Percentiles rank a stretch among this genome's conserved stretches.
These are phyloP conservation scores for Crucibulum laeve DNA, from an alignment of 768 basidiomycete species.

Conservation along the genomic window DNA sequence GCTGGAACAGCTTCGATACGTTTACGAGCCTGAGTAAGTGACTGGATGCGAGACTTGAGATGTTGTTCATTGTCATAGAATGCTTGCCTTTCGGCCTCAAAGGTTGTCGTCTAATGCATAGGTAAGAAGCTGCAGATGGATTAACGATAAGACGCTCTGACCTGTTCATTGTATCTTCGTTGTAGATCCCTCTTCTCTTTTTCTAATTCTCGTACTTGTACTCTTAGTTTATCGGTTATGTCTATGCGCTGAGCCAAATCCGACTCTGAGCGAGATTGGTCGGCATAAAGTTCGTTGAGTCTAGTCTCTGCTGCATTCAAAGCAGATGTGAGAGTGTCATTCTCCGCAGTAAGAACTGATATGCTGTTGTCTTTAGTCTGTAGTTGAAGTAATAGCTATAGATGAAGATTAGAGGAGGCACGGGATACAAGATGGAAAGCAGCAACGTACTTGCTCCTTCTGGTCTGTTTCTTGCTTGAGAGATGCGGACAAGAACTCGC, in stretches of 20 bases:
- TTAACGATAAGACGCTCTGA: slow-evolving; percentile 21
- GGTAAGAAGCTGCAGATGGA: slow-evolving; percentile 7
- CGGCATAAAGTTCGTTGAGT: slow-evolving; percentile 74
- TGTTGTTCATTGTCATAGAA: slow-evolving; percentile 94
- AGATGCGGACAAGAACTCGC: slow-evolving; percentile 54
- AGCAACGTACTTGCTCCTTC: slow-evolving; percentile 65
- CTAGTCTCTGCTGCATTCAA: slow-evolving; percentile 68
- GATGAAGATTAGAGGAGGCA: slow-evolving; percentile 6
- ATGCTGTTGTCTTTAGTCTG: slow-evolving; percentile 79
- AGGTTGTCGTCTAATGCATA: slow-evolving; percentile 64
- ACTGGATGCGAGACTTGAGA: slow-evolving; percentile 86
- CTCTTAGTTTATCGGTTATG: slow-evolving; percentile 75
- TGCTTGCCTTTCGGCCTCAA: slow-evolving; percentile 88
- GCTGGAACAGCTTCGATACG: slow-evolving; percentile 36
- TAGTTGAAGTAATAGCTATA: slow-evolving; percentile 68
- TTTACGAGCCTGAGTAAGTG: slow-evolving; percentile 64
- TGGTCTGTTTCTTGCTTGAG: slow-evolving; percentile 76
- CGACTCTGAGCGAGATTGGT: slow-evolving; percentile 77
- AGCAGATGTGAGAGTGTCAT: slow-evolving; percentile 57
- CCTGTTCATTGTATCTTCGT: slow-evolving; percentile 88
- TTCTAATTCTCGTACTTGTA: slow-evolving; percentile 81
- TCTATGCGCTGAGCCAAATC: slow-evolving; percentile 81
- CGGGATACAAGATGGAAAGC: slow-evolving; percentile 6
- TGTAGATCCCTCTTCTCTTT: slow-evolving; percentile 83
- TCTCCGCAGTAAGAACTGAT: slow-evolving; percentile 54